Evolutionary conservation across 495 filamentous ascomycete species (phyloP).

Genomic region (Aspergillus affinis): DNA sequence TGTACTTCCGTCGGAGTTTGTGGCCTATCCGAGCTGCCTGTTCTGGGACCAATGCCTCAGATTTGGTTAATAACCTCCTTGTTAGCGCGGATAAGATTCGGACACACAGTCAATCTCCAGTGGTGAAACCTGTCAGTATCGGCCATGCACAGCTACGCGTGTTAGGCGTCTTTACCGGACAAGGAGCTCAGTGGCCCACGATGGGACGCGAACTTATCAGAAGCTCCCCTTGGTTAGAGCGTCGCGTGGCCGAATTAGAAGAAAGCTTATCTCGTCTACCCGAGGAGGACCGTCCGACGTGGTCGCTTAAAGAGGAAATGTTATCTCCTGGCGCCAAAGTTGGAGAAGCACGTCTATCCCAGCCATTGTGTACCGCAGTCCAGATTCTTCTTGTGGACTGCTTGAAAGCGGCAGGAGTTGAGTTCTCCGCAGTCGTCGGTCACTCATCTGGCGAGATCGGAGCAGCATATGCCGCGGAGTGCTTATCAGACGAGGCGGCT

Average conservation of each 20-base stretch:
- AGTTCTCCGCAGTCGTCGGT: conserved; percentile 30
- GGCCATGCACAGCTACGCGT: conserved; percentile 10
- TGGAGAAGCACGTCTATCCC: conserved; percentile 37
- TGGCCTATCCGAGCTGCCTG: neutral
- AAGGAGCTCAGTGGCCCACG: conserved; percentile 65
- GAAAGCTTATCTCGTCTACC: conserved; percentile 24
- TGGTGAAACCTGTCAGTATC: too few relatives aligned
- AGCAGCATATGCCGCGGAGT: conserved; percentile 35
- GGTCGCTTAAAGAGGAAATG: conserved; percentile 21
- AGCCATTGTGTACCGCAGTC: conserved; percentile 41
- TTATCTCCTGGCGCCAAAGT: conserved; percentile 27
- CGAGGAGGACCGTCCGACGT: conserved; percentile 19
- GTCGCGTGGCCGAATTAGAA: conserved; percentile 20
- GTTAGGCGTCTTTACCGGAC: conserved; percentile 52
- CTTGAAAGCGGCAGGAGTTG: conserved; percentile 21
- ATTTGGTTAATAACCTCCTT: neutral
- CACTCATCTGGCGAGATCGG: conserved; percentile 40
- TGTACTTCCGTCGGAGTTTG: conserved; percentile 27
- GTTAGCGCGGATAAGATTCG: too few relatives aligned
- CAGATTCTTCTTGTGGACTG: conserved; percentile 30
- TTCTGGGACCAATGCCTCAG: neutral
- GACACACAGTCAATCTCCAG: too few relatives aligned
- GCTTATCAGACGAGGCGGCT: conserved; percentile 35
- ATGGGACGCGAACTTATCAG: conserved; percentile 51
- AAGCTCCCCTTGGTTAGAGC: too few relatives aligned